These are phyloP conservation scores for Nothophaeocryptopus gaeumannii DNA, from an alignment of 2,329 filamentous ascomycete species.

Conservation along the genomic window DNA sequence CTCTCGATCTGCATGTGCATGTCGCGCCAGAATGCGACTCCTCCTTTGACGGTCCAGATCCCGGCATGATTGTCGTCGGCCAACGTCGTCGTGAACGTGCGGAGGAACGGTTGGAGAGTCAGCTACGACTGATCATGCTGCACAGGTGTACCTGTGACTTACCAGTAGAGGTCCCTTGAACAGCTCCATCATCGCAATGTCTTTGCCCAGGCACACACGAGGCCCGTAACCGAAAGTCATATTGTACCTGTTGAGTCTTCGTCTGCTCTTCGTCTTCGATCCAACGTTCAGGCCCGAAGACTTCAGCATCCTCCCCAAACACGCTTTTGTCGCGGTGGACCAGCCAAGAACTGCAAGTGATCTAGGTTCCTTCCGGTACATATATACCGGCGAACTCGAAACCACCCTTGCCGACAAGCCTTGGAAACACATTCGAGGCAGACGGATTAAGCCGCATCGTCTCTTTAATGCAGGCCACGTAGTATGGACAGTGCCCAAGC, in stretches of 20 bases:
- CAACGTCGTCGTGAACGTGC: conserved; percentile 38
- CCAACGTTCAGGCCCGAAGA: conserved; percentile 13
- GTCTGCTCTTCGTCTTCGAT: conserved; percentile 8
- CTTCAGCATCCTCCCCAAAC: conserved; percentile 10
- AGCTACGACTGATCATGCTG: neutral
- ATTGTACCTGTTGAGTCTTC: conserved; percentile 11
- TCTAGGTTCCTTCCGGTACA: conserved; percentile 9
- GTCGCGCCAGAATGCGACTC: conserved; percentile 43
- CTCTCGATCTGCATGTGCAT: conserved; percentile 39
- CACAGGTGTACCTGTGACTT: neutral
- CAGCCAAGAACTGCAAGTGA: conserved; percentile 1
- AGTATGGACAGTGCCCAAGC: conserved; percentile 30
- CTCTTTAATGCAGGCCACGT: conserved; percentile 43
- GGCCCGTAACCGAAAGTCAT: conserved; percentile 45
- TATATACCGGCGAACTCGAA: conserved; percentile 35
- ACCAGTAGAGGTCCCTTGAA: conserved; percentile 43
- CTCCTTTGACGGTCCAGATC: conserved; percentile 43
- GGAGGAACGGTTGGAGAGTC: conserved; percentile 38
- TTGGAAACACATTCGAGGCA: conserved; percentile 32
- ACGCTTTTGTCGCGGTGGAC: conserved; percentile 1
- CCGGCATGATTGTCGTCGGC: conserved; percentile 33
- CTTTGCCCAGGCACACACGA: conserved; percentile 48
- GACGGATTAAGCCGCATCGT: conserved; percentile 38
- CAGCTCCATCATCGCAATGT: conserved; percentile 54
- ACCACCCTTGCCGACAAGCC: conserved; percentile 49